Evolutionary conservation across 441 rosid genomes (phyloP).

Genomic region (Pelargonium fulgidum): DNA sequence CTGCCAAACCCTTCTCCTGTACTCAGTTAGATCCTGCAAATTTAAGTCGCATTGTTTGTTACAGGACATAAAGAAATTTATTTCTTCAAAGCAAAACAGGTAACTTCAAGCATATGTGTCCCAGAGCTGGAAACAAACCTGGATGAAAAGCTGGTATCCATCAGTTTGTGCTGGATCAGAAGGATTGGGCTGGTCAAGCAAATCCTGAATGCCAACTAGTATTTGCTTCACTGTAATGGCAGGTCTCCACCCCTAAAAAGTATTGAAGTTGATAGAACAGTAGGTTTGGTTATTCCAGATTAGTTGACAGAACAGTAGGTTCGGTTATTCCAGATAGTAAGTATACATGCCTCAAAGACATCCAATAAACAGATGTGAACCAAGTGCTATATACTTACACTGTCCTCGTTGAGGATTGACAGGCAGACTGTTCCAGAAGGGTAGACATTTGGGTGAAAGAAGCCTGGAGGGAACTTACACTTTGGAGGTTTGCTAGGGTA

Average conservation of each 20-base stretch:
- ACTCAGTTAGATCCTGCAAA: conserved; percentile 39
- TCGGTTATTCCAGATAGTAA: too few species aligned
- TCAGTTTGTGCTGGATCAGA: conserved; percentile 93
- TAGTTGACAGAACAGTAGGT: too few species aligned
- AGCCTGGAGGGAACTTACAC: conserved; percentile 86
- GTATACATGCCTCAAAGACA: too few species aligned
- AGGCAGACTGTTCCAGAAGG: conserved; percentile 96
- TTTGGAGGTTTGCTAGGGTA: conserved; percentile 97
- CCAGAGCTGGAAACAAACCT: too few species aligned
- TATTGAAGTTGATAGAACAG: too few species aligned
- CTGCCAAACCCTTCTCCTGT: conserved; percentile 37
- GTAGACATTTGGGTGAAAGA: conserved; percentile 96
- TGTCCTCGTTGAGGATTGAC: conserved; percentile 90
- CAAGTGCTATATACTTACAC: conserved; percentile 59
- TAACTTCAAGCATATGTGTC: too few species aligned
- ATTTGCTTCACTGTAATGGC: conserved; percentile 95
- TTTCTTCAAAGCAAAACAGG: too few species aligned
- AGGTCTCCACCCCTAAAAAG: conserved; percentile 99
- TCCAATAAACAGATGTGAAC: too few species aligned
- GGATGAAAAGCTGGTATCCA: conserved; percentile 86
- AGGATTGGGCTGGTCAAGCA: conserved; percentile 90
- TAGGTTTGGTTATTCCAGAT: too few species aligned
- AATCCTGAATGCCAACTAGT: conserved; percentile 85
- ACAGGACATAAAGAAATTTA: too few species aligned
- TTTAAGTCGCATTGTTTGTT: too few species aligned